Evolutionary conservation across 192 early-diverging fungal genomes (phyloP).

Genomic region (Chytriomyces confervae): DNA sequence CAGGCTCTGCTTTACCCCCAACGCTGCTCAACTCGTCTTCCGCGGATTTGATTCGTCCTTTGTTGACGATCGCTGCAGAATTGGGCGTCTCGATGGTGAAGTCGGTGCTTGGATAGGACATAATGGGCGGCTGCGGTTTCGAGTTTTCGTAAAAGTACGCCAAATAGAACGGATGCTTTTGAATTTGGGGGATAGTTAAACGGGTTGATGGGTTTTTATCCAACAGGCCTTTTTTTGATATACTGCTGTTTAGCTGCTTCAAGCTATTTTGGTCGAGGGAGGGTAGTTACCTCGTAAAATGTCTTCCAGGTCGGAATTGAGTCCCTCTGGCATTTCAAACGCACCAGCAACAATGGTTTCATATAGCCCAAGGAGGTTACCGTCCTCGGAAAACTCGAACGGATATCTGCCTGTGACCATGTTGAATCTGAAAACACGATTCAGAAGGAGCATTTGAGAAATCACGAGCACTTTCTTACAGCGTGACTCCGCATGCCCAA

Average conservation of each 20-base stretch:
- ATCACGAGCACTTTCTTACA: conserved; percentile 41
- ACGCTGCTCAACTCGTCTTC: too few relatives aligned
- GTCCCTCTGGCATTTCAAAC: conserved; percentile 52
- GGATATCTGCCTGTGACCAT: conserved; percentile 64
- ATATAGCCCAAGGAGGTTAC: conserved; percentile 57
- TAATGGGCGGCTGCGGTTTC: conserved; percentile 33
- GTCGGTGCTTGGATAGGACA: conserved; percentile 44
- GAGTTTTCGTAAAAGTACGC: conserved; percentile 35
- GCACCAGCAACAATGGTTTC: conserved; percentile 53
- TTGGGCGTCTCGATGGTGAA: conserved; percentile 1
- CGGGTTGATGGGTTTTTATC: conserved; percentile 46
- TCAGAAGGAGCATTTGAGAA: background rate
- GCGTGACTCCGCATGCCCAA: conserved; percentile 62
- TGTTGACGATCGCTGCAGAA: background rate
- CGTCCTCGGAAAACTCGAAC: conserved; percentile 63
- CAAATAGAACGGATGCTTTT: conserved; percentile 51
- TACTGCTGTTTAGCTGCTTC: background rate
- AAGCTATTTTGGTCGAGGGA: conserved; percentile 8
- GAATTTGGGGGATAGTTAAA: conserved; percentile 45
- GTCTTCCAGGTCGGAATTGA: conserved; percentile 43
- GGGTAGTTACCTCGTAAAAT: conserved; percentile 47
- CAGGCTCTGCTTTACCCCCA: too few relatives aligned
- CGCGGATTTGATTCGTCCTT: too few relatives aligned
- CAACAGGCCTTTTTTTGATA: too few relatives aligned
- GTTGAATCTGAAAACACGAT: conserved; percentile 48